Conservation (phyloP, 495 filamentous ascomycete species). For the Tuber brumale region DNA sequence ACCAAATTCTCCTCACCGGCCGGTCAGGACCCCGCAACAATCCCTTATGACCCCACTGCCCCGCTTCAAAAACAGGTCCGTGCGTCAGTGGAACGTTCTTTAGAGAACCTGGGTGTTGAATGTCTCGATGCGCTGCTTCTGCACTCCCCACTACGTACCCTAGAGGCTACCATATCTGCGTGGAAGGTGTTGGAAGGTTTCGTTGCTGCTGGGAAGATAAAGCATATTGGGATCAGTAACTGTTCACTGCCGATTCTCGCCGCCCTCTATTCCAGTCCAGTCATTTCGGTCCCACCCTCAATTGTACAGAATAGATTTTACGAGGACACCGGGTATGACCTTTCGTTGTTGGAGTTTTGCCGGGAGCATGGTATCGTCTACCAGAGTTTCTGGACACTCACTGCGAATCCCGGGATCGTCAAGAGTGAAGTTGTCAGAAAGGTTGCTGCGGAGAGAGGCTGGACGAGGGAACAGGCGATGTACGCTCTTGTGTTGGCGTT, state of each 20-base stretch:
- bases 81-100: conserved; percentile 58
- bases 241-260: conserved; percentile 51
- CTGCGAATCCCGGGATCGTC: conserved; percentile 59
- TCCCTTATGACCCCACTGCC: conserved; percentile 54
- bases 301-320: conserved; percentile 75
- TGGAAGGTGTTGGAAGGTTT: conserved; percentile 60
- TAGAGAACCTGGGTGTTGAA: conserved; percentile 57
- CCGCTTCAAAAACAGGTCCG: conserved; percentile 57
- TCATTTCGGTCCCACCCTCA: conserved; percentile 50
- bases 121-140: conserved; percentile 71
- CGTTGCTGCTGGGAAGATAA: conserved; percentile 55
- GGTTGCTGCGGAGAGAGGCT: conserved; percentile 48
- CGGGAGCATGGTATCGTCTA: conserved; percentile 55
- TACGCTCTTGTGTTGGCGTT: conserved; percentile 62
- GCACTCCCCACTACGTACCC: conserved; percentile 59
- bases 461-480: conserved; percentile 49
- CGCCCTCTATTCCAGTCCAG: conserved; percentile 46
- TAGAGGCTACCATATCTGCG: conserved; percentile 56
- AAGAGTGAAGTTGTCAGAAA: conserved; percentile 49
- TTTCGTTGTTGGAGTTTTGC: conserved; percentile 57
- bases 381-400: conserved; percentile 76
- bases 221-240: conserved; percentile 69
- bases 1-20: conserved; percentile 67
- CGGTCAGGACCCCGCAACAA: conserved; percentile 54
- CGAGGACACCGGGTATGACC: conserved; percentile 55